Base-by-base conservation (phyloP, 805 yeast genomes). In the Kluyveromyces wickerhamii region DNA sequence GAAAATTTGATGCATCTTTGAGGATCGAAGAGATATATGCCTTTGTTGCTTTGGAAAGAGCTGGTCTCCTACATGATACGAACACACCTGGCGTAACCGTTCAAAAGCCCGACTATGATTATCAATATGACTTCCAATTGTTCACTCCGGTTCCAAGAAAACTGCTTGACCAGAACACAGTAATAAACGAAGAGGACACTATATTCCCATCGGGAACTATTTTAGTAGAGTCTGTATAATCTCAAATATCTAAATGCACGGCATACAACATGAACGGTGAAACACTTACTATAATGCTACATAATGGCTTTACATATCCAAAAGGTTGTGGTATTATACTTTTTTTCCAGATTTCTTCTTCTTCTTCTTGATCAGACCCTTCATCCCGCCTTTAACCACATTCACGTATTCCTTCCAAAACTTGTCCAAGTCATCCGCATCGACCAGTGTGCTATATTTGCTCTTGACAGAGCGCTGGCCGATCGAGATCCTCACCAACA, bases 381-480 rank as follows among this genome's bases (percentile, higher is more conserved):
- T 63, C 57, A 83, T 74, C 4, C 92, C 88, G 15, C 66, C 52
- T 53, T 84, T 87, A 37, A 87, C 66, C 0, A 72, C 72, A 27
- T 74, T 75, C 1, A 84, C 61, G 59, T 87, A 88, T 17, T 75
- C 77, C 27, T 58, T 55, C 96, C 96, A 88, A 55, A 88, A 88
- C 39, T 63, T 55, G 42, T 78, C 84, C 44, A 88, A 63, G 3
- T 71, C 60, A 1, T 66, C 71, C 1, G 77, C 63, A 18, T 71
- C 71, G 5, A 88, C 87, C 9, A 79, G 72, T 0, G 96, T 87
- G 18, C 87, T 74, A 21, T 79, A 54, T 50, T 83, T 83, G n/a
- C 57, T 50, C 47, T 75, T 75, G 38, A 62, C 35, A 2, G 43
- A 38, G 14, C 45, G 45, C 4, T 54, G 45, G 4, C 54, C 54